Percentiles rank a stretch among this genome's conserved stretches.
Evolutionary conservation across 2,329 filamentous ascomycete genomes (phyloP).

Genomic region (Fusarium brevicatenulatum): DNA sequence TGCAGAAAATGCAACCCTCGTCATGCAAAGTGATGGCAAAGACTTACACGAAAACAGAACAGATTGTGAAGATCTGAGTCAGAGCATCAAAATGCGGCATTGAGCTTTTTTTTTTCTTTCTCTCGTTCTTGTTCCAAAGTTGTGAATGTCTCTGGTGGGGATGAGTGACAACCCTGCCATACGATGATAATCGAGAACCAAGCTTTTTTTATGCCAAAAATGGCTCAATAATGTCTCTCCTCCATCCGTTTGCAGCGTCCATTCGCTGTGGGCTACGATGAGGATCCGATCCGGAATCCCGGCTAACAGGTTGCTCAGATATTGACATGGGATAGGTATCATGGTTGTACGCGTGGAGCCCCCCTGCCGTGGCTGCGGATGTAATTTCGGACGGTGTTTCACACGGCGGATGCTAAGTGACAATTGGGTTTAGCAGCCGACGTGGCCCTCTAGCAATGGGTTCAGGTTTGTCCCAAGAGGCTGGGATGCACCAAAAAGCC

Average conservation of each 20-base stretch:
- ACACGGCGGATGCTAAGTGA: slow-evolving; percentile 36
- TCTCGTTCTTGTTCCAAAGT: slow-evolving; percentile 3
- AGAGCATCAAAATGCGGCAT: slow-evolving; percentile 8
- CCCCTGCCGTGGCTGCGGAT: slow-evolving; percentile 45
- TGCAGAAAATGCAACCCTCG: slow-evolving; percentile 17
- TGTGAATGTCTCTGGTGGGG: slow-evolving; percentile 9
- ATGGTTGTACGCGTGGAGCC: slow-evolving; percentile 31
- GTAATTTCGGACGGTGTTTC: slow-evolving; percentile 51
- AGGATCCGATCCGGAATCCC: slow-evolving; percentile 26
- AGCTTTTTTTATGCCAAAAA: slow-evolving; percentile 36
- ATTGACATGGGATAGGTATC: slow-evolving; percentile 8
- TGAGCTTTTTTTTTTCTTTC: not conserved
- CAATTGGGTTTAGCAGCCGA: slow-evolving; percentile 40
- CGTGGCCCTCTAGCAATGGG: slow-evolving; percentile 36
- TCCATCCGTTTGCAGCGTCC: slow-evolving; percentile 18
- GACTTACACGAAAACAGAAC: slow-evolving; percentile 1
- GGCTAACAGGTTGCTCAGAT: slow-evolving; percentile 24
- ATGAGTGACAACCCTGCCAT: slow-evolving; percentile 20
- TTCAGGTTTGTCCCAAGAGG: slow-evolving; percentile 26
- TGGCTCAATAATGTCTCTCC: slow-evolving; percentile 19
- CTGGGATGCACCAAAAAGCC: slow-evolving; percentile 29
- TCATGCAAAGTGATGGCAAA: slow-evolving; percentile 6
- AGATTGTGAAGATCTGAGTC: not conserved
- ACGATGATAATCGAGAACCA: slow-evolving; percentile 15
- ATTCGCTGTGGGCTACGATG: slow-evolving; percentile 1